Evolutionary conservation across 2,329 filamentous ascomycete genomes (phyloP), one percentile per base, ranked within the genome.

Genomic region (Ophiosphaerella herpotricha): DNA sequence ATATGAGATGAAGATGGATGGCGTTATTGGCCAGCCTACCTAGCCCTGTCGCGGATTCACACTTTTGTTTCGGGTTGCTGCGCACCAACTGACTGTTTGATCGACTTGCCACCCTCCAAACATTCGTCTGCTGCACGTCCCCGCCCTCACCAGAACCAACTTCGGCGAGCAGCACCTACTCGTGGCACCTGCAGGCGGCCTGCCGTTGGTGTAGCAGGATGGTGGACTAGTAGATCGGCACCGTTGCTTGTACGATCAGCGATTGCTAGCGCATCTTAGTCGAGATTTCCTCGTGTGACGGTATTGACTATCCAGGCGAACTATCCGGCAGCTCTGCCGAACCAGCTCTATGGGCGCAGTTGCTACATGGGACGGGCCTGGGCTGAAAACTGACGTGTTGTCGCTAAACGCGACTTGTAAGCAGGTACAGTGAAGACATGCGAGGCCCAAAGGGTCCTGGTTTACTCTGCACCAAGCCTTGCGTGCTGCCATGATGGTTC

Each of bases 151-250:
- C 26, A 48, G 52, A 60, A 66, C 65, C 58, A 43, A 48, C 49
- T 40, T 54, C 37, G 43, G 58, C 57, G 56, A 59, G 51, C 43
- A 48, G 52, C 52, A 53, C 51, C 48, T 50, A 46, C 45, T 46
- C 43, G 61, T 67, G 58, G 60, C 52, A 67, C 65, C 54, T 52
- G 48, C 55, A 58, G 52, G 61, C 61, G 46, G 59, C 58, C 56
- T 57, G 52, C 61, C 62, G 55, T 37, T 56, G 46, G 57, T 57
- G 52, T 58, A 56, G 49, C 52, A 45, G 47, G 37, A 32, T 29
- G 42, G 38, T 13, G 39, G 41, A 12, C 12, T 32, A 26, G 39
- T 21, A 36, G 32, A 51, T 51, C 21, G 42, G 2, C 37, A 12
- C 9, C 37, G 37, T 18, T 39, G 16, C 48, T 55, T 29, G 55